Conservation (phyloP, 345 rosid species). For the Citrus glauca region DNA sequence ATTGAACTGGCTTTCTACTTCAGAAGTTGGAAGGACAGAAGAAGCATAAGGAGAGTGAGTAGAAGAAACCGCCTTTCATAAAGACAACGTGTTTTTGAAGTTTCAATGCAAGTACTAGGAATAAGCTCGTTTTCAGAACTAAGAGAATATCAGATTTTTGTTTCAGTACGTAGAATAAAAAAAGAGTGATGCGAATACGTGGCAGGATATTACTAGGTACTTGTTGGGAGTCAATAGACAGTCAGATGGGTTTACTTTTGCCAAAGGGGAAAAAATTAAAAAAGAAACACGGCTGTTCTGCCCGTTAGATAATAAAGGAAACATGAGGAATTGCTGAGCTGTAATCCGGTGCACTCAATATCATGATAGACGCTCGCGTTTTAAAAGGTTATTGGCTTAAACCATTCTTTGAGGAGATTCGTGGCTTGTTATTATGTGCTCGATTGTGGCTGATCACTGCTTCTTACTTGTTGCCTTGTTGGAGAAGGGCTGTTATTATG, state of each 20-base stretch:
- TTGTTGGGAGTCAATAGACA: not conserved
- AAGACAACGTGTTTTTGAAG: not conserved
- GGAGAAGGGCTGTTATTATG: not conserved
- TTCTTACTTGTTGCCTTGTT: not conserved
- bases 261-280: no score
- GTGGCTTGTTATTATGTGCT: not conserved
- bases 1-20: not conserved
- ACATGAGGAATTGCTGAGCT: not conserved
- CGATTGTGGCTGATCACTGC: not conserved
- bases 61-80: not conserved
- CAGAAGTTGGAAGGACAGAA: not conserved
- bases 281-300: no score
- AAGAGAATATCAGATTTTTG: not conserved
- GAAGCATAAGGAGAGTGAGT: no score
- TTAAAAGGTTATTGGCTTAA: not conserved
- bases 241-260: not conserved
- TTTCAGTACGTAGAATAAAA: not conserved
- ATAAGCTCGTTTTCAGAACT: no score
- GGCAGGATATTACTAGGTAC: not conserved
- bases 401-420: not conserved
- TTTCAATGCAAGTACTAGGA: not conserved
- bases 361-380: not conserved
- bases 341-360: not conserved
- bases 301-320: rapidly evolving
- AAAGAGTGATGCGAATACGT: not conserved